Evolutionary conservation across 257 asterid species (phyloP).

Genomic region (Rehmannia glutinosa): DNA sequence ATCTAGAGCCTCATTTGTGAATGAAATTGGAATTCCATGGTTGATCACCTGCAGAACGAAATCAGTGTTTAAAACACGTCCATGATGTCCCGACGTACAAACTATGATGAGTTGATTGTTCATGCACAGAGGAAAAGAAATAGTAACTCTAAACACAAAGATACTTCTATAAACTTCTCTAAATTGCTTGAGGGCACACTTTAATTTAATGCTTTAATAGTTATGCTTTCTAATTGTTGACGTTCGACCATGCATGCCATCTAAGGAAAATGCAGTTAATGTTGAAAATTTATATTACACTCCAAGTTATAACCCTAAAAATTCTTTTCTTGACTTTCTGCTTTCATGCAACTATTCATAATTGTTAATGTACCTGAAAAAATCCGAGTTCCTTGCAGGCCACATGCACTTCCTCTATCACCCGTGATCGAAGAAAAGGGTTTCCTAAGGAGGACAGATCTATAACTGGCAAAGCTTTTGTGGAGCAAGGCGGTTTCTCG

Average conservation of each 20-base stretch:
- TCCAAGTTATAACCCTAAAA: no score
- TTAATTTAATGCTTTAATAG: no score
- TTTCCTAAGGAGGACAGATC: conserved; percentile 34
- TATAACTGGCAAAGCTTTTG: conserved; percentile 32
- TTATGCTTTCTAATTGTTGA: no score
- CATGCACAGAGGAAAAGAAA: neutral
- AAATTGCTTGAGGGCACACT: neutral
- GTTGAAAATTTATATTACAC: no score
- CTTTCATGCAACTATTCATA: conserved; percentile 1
- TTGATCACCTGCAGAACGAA: conserved; percentile 49
- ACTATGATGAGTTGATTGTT: neutral
- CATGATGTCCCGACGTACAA: conserved; percentile 10
- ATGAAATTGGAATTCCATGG: conserved; percentile 47
- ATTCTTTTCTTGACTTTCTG: neutral
- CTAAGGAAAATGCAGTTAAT: no score
- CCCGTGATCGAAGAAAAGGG: conserved; percentile 26
- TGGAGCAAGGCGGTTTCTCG: conserved; percentile 13
- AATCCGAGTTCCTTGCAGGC: conserved; percentile 48
- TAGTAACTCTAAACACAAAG: neutral
- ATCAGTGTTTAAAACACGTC: conserved; percentile 13
- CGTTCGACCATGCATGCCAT: no score
- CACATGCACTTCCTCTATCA: conserved; percentile 22
- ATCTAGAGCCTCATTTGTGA: conserved; percentile 38
- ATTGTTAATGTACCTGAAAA: conserved; percentile 40
- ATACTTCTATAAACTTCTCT: neutral